phyloP scores from a whole-genome alignment of 2,329 filamentous ascomycete species.

The Cadophora malorum region DNA sequence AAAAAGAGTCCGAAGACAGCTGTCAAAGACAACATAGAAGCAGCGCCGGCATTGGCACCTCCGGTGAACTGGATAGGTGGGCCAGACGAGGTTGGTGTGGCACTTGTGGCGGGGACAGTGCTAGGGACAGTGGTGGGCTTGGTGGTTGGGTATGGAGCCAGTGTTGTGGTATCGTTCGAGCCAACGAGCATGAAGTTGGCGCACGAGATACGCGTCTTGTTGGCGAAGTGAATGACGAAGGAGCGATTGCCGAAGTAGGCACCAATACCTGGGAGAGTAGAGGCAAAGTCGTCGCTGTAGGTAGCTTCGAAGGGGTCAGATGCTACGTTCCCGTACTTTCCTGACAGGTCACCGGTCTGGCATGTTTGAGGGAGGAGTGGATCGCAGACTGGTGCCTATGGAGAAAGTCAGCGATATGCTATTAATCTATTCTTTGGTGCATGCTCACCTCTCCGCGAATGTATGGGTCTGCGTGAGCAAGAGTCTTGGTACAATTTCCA shows the following conservation, averaged over 20 bases:
- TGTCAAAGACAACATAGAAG: slow-evolving; percentile 18
- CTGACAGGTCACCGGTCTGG: slow-evolving; percentile 78
- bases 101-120: background rate
- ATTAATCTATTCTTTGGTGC: too few relatives aligned
- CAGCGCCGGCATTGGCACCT: slow-evolving; percentile 4
- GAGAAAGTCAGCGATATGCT: too few relatives aligned
- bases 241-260: slow-evolving; percentile 71
- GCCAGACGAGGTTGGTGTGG: background rate
- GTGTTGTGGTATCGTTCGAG: background rate
- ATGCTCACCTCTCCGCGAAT: slow-evolving; percentile 54
- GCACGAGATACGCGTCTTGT: slow-evolving; percentile 69
- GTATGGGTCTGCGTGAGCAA: slow-evolving; percentile 75
- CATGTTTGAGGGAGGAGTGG: slow-evolving; percentile 63
- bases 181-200: slow-evolving; percentile 60
- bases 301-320: slow-evolving; percentile 55
- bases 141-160: slow-evolving; percentile 5
- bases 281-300: slow-evolving; percentile 65
- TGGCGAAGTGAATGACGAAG: slow-evolving; percentile 67
- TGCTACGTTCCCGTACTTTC: slow-evolving; percentile 72
- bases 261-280: slow-evolving; percentile 56
- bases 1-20: slow-evolving; percentile 22
- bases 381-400: slow-evolving; percentile 61
- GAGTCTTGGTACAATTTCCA: slow-evolving; percentile 75
- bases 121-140: slow-evolving; percentile 11
- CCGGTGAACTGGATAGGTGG: slow-evolving; percentile 10